A percentile compares a stretch with the other conserved stretches of the same genome.
Conservation (phyloP, 805 yeast genomes). For the Saccharomycopsis malanga region DNA sequence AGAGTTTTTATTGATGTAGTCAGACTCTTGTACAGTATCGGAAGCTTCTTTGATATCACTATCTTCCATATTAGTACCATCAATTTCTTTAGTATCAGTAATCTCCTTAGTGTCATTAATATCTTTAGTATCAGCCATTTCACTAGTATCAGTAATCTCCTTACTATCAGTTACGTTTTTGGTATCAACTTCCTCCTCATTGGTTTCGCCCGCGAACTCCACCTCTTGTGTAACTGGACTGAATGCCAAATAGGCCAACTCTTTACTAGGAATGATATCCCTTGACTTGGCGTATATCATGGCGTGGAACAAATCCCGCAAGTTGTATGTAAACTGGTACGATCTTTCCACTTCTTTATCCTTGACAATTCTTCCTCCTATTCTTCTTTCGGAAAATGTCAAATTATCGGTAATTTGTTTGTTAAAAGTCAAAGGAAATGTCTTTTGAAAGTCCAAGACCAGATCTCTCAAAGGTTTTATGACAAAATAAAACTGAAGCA, state of each 20-base stretch:
- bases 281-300: slow-evolving; percentile 57
- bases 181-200: background rate
- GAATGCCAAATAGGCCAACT: slow-evolving; percentile 82
- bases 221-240: slow-evolving; percentile 64
- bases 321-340: slow-evolving; percentile 67
- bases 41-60: background rate
- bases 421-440: slow-evolving; percentile 19
- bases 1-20: background rate
- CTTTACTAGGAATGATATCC: slow-evolving; percentile 74
- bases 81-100: background rate
- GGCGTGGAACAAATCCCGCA: slow-evolving; percentile 60
- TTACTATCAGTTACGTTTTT: background rate
- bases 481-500: slow-evolving; percentile 84
- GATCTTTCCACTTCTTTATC: slow-evolving; percentile 73
- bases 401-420: slow-evolving; percentile 4
- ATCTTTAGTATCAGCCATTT: background rate
- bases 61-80: background rate
- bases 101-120: background rate
- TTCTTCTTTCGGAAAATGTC: slow-evolving; percentile 46
- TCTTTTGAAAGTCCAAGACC: slow-evolving; percentile 48
- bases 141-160: background rate
- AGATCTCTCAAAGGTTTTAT: slow-evolving; percentile 71
- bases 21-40: background rate
- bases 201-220: slow-evolving; percentile 32
- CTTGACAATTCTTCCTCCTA: slow-evolving; percentile 85